Base-by-base conservation (phyloP, 768 basidiomycete genomes). In the Naganishia vishniacii region DNA sequence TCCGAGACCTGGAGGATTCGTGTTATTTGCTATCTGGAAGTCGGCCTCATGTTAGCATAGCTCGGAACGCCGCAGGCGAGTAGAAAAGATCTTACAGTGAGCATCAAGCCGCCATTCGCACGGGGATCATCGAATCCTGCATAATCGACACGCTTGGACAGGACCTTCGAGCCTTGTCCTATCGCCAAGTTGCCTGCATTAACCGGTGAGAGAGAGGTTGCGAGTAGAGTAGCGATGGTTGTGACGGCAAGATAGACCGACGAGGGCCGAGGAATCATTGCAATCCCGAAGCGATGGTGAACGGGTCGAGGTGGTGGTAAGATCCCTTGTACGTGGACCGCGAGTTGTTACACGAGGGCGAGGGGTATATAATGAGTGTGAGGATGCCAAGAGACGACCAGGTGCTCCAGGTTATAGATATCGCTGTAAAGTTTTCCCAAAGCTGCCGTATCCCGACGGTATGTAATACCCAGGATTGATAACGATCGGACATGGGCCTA, bases 1-100 rank as follows among this genome's bases (percentile, higher is more conserved):
- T 37, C 89, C 89, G 51, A 87, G 84, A n/a, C 62, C 62, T 29
- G 32, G 46, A 31, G 62, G 62, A n/a, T 44, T 49, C 25, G 62
- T 63, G n/a, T 51, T 51, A 16, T 63, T 41, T 20, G 49, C 62
- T 11, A 63, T 46, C 62, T 63, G 16, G 25, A 28, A 25, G 28
- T 46, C 23, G 49, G 4, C 15, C 5, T 25, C 4, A 13, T 1
- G 26, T 15, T 23, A 56, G 37, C 42, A 44, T 44, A 44, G n/a
- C 42, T 20, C 13, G 9, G 34, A 37, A 37, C n/a, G n/a, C n/a
- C n/a, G n/a, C n/a, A n/a, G n/a, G n/a, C n/a, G n/a, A n/a, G n/a
- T n/a, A n/a, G n/a, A n/a, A n/a, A n/a, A n/a, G n/a, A n/a, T n/a
- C 53, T 41, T 23, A 56, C 53, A 20, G 53, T 23, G 6, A 56